Base-by-base conservation (phyloP, 495 filamentous ascomycete species). In the Daldinia grandis region DNA sequence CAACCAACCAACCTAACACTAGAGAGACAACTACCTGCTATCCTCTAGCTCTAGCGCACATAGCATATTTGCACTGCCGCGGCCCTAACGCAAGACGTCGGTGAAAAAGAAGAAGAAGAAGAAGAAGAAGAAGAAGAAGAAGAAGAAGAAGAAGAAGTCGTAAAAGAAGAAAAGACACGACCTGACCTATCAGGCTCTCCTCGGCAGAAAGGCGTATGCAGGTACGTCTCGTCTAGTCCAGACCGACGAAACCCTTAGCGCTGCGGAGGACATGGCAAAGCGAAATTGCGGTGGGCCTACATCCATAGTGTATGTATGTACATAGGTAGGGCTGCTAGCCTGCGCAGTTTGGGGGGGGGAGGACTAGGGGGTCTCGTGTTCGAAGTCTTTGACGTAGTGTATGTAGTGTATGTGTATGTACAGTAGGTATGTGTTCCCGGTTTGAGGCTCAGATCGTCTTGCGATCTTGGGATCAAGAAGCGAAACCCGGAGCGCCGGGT, bases 241-340 rank as follows among this genome's bases (percentile, higher is more conserved):
- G 42, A 53, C 38, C 37, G 40, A 44, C 42, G 38, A 53, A 64
- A 38, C n/a, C 21, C 50, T 62, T 71, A 71, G 68, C 59, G 54
- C 40, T 64, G 55, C 24, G 60, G 49, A 64, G 28, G 47, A 59
- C 33, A 55, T 59, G 24, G 54, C 27, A 67, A 58, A 67, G 59
- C 63, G 69, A 72, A 31, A 67, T 72, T 68, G 59, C 64, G 27
- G 64, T 67, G 69, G 69, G 64, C 38, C 49, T 62, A n/a, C n/a
- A n/a, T n/a, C n/a, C n/a, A n/a, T n/a, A n/a, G n/a, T n/a, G n/a
- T n/a, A n/a, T n/a, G n/a, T n/a, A n/a, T n/a, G n/a, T n/a, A n/a
- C n/a, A n/a, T n/a, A 37, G 40, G 50, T 66, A 60, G 49, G 51
- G 62, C 62, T 65, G 58, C 35, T 57, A 66, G 63, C 40, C 17